A percentile compares a stretch with the other conserved stretches of the same genome.
Evolutionary conservation across 2,329 filamentous ascomycete species (phyloP).

Genomic region (Clonostachys chloroleuca): DNA sequence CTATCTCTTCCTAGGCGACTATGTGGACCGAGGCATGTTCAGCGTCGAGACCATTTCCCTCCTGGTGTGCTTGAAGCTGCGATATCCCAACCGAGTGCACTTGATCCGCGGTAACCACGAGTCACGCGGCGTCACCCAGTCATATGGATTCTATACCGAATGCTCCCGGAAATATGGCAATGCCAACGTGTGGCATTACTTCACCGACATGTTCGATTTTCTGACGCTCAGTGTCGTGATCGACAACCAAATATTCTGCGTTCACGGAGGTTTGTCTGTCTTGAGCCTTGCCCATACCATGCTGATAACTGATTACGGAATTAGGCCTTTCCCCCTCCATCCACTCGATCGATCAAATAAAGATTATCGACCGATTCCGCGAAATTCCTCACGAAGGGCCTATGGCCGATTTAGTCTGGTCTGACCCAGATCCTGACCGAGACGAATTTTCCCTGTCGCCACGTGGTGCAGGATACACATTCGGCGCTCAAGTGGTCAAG

Average conservation of each 20-base stretch:
- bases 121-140: slow-evolving; percentile 94
- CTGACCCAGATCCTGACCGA: slow-evolving; percentile 92
- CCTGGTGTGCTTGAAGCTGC: slow-evolving; percentile 92
- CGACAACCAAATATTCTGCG: slow-evolving; percentile 98
- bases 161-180: slow-evolving; percentile 98
- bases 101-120: slow-evolving; percentile 98
- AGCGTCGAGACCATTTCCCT: slow-evolving; percentile 98
- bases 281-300: background rate
- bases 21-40: slow-evolving; percentile 97
- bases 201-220: slow-evolving; percentile 99
- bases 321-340: slow-evolving; percentile 80
- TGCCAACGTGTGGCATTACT: slow-evolving; percentile 98
- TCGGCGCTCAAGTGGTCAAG: slow-evolving; percentile 94
- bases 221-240: slow-evolving; percentile 95
- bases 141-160: slow-evolving; percentile 98
- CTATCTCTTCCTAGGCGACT: slow-evolving; percentile 96
- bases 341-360: slow-evolving; percentile 98
- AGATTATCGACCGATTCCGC: slow-evolving; percentile 97
- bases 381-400: slow-evolving; percentile 98
- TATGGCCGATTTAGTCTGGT: slow-evolving; percentile 99
- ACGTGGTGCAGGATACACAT: slow-evolving; percentile 92
- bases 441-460: slow-evolving; percentile 96
- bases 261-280: slow-evolving; percentile 69
- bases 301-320: background rate
- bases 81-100: slow-evolving; percentile 93